phyloP scores from a whole-genome alignment of 805 yeast genomes.

The Yamadazyma laniorum region DNA sequence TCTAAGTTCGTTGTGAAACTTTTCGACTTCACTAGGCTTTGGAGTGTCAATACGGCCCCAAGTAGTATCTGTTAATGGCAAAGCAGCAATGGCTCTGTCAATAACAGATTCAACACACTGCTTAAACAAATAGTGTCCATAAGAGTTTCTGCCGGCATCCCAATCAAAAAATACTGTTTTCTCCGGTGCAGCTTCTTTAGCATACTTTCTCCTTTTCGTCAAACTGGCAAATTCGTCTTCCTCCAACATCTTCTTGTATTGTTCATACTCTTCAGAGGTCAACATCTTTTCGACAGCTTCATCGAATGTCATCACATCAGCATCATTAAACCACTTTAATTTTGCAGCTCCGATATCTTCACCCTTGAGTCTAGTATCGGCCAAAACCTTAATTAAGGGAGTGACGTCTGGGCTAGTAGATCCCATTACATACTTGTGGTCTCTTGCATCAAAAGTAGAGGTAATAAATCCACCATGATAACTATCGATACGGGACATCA shows the following conservation, averaged over 20 bases:
- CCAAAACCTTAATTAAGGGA: slow-evolving; percentile 12
- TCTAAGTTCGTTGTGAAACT: slow-evolving; percentile 10
- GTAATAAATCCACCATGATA: slow-evolving; percentile 15
- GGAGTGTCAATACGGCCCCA: slow-evolving; percentile 14
- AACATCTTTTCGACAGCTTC: slow-evolving; percentile 11
- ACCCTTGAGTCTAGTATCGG: slow-evolving; percentile 5
- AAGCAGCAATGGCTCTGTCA: slow-evolving; percentile 15
- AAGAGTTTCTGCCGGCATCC: slow-evolving; percentile 14
- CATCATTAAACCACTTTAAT: slow-evolving; percentile 13
- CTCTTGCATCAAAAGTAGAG: slow-evolving; percentile 13
- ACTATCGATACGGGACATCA: slow-evolving; percentile 14
- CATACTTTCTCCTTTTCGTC: slow-evolving; percentile 8
- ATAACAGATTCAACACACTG: slow-evolving; percentile 14
- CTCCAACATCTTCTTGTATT: slow-evolving; percentile 6
- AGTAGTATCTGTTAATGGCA: slow-evolving; percentile 13
- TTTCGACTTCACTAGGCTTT: slow-evolving; percentile 8
- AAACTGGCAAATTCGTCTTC: slow-evolving; percentile 9
- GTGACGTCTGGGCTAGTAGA: slow-evolving; percentile 11
- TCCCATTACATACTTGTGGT: slow-evolving; percentile 15
- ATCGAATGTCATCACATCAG: slow-evolving; percentile 11
- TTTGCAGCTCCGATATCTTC: slow-evolving; percentile 8
- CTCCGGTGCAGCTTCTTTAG: slow-evolving; percentile 7
- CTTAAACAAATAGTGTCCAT: slow-evolving; percentile 14
- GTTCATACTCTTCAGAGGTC: slow-evolving; percentile 4
- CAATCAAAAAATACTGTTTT: slow-evolving; percentile 13